phyloP scores from a whole-genome alignment of 352 stramenopile species.

The Globisporangium alternatum region DNA sequence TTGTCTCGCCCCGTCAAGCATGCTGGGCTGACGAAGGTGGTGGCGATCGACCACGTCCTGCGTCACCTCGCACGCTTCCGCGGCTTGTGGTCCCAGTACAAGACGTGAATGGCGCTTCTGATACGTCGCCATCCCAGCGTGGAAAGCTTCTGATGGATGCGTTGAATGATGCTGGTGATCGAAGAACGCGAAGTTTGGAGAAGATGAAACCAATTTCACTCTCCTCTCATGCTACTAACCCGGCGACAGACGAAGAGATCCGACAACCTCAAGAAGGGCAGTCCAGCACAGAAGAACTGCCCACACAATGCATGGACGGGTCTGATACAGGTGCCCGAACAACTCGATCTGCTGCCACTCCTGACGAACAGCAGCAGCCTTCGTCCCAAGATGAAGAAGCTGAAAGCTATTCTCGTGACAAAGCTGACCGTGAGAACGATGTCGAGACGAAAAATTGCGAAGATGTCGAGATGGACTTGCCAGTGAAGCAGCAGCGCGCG shows the following conservation, averaged over 20 bases:
- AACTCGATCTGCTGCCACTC: neutral
- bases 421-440: neutral
- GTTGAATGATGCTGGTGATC: neutral
- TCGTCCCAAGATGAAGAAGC: neutral
- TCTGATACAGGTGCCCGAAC: neutral
- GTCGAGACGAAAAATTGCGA: neutral
- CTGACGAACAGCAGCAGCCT: neutral
- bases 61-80: neutral
- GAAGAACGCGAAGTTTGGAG: neutral
- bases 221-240: neutral
- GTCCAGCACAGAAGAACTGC: neutral
- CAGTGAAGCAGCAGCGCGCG: no score
- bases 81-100: neutral
- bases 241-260: neutral
- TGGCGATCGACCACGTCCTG: neutral
- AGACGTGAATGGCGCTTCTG: neutral
- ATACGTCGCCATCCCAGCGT: neutral
- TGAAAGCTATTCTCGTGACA: neutral
- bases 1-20: conserved; percentile 9
- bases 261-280: neutral
- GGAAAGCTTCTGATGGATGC: neutral
- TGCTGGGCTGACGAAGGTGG: conserved; percentile 9
- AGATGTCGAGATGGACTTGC: no score
- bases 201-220: neutral
- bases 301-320: neutral